These are phyloP conservation scores for Pythium phragmitis DNA, from an alignment of 352 stramenopile species.

Conservation along the genomic window DNA sequence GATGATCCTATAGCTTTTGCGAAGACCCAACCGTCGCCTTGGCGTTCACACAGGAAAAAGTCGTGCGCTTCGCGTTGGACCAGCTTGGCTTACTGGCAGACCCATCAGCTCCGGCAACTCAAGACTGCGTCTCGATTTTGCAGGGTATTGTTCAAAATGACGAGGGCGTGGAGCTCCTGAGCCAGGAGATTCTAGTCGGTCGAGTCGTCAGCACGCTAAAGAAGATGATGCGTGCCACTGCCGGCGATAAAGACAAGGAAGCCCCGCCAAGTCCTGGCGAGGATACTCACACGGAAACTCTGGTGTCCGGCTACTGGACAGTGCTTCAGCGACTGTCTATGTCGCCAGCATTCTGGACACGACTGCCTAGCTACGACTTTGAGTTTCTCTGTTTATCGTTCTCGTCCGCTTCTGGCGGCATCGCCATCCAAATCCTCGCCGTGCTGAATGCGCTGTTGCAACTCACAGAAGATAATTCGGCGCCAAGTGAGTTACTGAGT, in stretches of 20 bases:
- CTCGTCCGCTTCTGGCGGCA: constrained; percentile 33
- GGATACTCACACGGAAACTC: constrained; percentile 25
- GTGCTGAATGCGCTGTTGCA: constrained; percentile 61
- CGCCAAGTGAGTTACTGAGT: constrained; percentile 47
- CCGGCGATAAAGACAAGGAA: constrained; percentile 24
- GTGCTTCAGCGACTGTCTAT: constrained; percentile 43
- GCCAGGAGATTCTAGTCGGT: constrained; percentile 38
- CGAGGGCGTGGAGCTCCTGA: constrained; percentile 36
- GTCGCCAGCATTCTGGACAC: constrained; percentile 40
- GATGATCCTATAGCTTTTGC: constrained; percentile 50
- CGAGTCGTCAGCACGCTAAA: constrained; percentile 55
- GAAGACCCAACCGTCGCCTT: constrained; percentile 42
- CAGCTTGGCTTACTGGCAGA: constrained; percentile 33
- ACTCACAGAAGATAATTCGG: constrained; percentile 43
- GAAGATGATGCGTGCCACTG: constrained; percentile 22
- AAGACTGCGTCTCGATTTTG: constrained; percentile 57
- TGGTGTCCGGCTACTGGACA: constrained; percentile 39
- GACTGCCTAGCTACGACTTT: constrained; percentile 53
- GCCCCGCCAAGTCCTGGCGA: constrained; percentile 10
- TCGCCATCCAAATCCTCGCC: constrained; percentile 40
- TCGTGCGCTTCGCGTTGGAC: constrained; percentile 55
- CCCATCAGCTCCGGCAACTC: constrained; percentile 19
- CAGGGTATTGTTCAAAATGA: constrained; percentile 42
- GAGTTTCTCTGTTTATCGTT: constrained; percentile 70
- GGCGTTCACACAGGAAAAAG: constrained; percentile 64